phyloP scores from a whole-genome alignment of 345 rosid species.

The Aurinia saxatilis region DNA sequence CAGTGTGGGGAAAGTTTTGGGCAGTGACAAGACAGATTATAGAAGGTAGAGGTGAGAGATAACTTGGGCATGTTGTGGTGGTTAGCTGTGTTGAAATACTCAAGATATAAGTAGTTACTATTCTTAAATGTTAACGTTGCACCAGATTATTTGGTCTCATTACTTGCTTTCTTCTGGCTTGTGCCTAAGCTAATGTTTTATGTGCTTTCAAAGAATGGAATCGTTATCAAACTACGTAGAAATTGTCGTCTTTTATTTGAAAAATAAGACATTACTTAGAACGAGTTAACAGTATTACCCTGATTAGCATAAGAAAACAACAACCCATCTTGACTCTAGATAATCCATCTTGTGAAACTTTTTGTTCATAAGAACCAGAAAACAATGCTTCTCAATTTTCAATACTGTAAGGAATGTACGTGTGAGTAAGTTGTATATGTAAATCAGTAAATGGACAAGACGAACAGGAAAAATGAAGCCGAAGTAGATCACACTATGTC shows the following conservation, averaged over 20 bases:
- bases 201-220: too few relatives aligned
- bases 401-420: too few relatives aligned
- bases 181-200: background rate
- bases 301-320: too few relatives aligned
- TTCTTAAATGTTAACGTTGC: background rate
- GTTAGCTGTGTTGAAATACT: background rate
- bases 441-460: too few relatives aligned
- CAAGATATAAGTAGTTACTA: background rate
- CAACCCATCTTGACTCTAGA: too few relatives aligned
- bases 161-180: background rate
- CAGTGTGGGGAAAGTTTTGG: background rate
- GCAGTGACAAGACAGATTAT: background rate
- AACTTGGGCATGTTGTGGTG: background rate
- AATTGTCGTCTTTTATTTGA: too few relatives aligned
- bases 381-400: too few relatives aligned
- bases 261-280: too few relatives aligned
- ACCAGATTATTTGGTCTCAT: background rate
- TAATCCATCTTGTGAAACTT: too few relatives aligned
- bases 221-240: too few relatives aligned
- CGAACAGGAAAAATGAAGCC: background rate
- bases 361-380: constrained; percentile 18
- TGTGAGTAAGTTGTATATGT: too few relatives aligned
- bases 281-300: too few relatives aligned
- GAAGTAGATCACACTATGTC: background rate
- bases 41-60: background rate